These are phyloP conservation scores for Pneumocystis sp. DNA, from an alignment of 1,139 yeast species.

Conservation along the genomic window DNA sequence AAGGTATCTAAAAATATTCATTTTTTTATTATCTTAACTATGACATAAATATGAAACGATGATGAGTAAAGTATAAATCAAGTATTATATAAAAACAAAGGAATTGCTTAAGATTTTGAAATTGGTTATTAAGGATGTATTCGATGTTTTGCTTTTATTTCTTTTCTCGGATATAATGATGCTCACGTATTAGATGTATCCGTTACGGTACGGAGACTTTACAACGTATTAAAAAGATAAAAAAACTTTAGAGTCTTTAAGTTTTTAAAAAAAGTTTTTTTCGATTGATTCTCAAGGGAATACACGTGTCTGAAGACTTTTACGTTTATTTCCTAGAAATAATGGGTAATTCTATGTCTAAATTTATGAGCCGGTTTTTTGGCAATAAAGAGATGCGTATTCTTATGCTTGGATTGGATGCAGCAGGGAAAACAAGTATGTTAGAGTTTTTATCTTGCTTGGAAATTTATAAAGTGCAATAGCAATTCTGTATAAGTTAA, in stretches of 20 bases:
- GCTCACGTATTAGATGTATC: not conserved
- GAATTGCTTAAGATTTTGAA: not conserved
- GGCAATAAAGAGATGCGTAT: constrained; percentile 56
- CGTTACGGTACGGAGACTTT: not conserved
- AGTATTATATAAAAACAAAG: no score
- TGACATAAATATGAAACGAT: no score
- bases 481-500: constrained; percentile 53
- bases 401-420: constrained; percentile 81
- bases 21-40: no score
- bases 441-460: constrained; percentile 6
- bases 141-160: not conserved
- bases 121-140: not conserved
- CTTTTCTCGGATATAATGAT: no score
- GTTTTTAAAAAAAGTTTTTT: not conserved
- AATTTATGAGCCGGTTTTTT: constrained; percentile 75
- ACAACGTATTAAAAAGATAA: not conserved
- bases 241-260: not conserved
- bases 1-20: not conserved
- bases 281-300: not conserved
- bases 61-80: no score
- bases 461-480: not conserved
- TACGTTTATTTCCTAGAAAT: not conserved
- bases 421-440: constrained; percentile 77
- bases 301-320: not conserved
- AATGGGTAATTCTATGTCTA: constrained; percentile 65